Percentiles rank a stretch among this genome's conserved stretches.
phyloP scores from a whole-genome alignment of 1,284 basidiomycete species.

The Cutaneotrichosporon dermatis region DNA sequence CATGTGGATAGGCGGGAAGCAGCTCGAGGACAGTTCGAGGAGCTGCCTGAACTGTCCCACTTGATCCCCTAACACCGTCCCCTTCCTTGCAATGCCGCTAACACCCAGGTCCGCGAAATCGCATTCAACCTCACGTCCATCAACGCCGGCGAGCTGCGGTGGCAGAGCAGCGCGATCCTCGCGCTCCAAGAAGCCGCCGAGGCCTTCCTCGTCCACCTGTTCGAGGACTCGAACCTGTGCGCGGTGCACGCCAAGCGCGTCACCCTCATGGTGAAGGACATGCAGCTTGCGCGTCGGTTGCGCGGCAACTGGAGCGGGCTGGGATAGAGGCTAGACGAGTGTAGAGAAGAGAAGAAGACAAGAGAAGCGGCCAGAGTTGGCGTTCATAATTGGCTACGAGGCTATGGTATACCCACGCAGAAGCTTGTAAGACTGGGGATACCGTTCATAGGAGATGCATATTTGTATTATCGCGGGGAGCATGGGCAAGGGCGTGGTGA shows the following conservation, averaged over 20 bases:
- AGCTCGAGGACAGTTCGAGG: no score
- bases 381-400: no score
- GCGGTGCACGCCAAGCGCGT: constrained; percentile 98
- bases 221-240: constrained; percentile 93
- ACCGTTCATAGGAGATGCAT: no score
- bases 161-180: constrained; percentile 85
- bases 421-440: no score
- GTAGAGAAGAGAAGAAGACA: neutral
- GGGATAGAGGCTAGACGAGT: neutral
- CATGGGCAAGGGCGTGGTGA: no score
- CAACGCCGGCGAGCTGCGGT: constrained; percentile 66
- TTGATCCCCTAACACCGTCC: no score
- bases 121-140: constrained; percentile 78
- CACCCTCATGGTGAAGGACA: constrained; percentile 96
- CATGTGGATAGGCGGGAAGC: no score
- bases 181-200: constrained; percentile 93
- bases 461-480: no score
- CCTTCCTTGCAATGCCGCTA: no score
- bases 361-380: no score
- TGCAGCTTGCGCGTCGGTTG: constrained; percentile 91
- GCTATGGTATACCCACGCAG: no score
- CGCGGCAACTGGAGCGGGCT: constrained; percentile 66
- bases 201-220: constrained; percentile 86
- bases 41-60: no score
- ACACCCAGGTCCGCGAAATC: constrained; percentile 77